Conservation (phyloP, 352 stramenopile genomes). For the Pythium diclinum region DNA sequence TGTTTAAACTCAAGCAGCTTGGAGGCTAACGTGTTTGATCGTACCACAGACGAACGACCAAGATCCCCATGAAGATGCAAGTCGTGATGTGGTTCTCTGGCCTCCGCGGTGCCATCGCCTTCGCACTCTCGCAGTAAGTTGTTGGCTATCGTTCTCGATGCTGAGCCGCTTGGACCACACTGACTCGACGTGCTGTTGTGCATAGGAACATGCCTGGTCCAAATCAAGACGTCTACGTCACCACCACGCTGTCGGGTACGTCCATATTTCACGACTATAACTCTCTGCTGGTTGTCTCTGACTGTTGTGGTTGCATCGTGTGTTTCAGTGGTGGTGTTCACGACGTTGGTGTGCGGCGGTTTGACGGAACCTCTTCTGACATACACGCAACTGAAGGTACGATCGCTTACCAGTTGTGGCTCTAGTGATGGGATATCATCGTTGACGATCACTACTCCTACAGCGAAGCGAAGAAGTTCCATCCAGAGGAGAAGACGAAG, state of each 20-base stretch:
- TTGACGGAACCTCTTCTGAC: slow-evolving; percentile 89
- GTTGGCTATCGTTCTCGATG: background rate
- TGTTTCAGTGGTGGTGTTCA: slow-evolving; percentile 92
- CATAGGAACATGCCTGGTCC: slow-evolving; percentile 91
- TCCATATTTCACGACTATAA: background rate
- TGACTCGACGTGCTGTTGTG: background rate
- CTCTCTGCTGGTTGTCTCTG: background rate
- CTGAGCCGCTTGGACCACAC: background rate
- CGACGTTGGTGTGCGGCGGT: slow-evolving; percentile 93
- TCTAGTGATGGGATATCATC: background rate
- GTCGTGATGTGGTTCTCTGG: slow-evolving; percentile 91
- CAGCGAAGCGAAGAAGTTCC: slow-evolving; percentile 22
- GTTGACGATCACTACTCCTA: background rate
- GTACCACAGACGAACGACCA: slow-evolving; percentile 42
- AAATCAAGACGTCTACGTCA: slow-evolving; percentile 88
- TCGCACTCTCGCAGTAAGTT: slow-evolving; percentile 83
- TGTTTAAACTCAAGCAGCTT: slow-evolving; percentile 30
- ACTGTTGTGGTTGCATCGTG: background rate
- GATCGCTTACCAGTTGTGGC: no score
- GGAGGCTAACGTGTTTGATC: slow-evolving; percentile 29
- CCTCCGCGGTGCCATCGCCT: slow-evolving; percentile 76
- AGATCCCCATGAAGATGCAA: slow-evolving; percentile 90
- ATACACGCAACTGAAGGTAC: slow-evolving; percentile 64
- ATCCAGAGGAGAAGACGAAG: slow-evolving; percentile 25
- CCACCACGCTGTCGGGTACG: slow-evolving; percentile 59